A percentile compares a stretch with the other conserved stretches of the same genome.
Conservation (phyloP, 345 rosid genomes). For the Corchorus capsularis region DNA sequence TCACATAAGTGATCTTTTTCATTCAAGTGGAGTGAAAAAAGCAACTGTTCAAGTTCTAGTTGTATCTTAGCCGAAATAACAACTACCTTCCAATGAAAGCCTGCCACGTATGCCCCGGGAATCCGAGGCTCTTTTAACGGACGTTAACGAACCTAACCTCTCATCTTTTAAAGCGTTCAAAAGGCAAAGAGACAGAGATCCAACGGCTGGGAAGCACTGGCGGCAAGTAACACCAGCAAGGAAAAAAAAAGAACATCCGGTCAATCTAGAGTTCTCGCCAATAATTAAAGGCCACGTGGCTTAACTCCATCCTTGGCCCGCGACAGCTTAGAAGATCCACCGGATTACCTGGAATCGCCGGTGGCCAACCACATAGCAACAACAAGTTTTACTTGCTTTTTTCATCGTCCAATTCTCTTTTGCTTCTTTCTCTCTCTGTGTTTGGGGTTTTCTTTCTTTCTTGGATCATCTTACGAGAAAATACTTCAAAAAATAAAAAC, state of each 20-base stretch:
- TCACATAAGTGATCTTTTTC: not conserved
- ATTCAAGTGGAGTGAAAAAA: not conserved
- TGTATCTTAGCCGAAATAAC: conserved; percentile 27
- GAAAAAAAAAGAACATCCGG: conserved; percentile 20
- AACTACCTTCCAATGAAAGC: not conserved
- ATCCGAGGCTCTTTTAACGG: conserved; percentile 22
- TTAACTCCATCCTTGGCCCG: not conserved
- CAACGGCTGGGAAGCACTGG: conserved; percentile 47
- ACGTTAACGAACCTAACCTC: conserved; percentile 34
- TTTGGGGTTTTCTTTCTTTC: conserved; percentile 26
- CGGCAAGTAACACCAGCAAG: conserved; percentile 30
- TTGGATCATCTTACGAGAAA: not conserved
- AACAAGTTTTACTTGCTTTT: conserved; percentile 31
- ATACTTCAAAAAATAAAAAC: not conserved
- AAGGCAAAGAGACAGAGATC: conserved; percentile 31
- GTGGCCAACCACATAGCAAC: conserved; percentile 59
- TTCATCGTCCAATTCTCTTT: conserved; percentile 28
- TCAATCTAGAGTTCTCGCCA: conserved; percentile 26
- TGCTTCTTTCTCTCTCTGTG: conserved; percentile 26
- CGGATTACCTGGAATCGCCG: conserved; percentile 74
- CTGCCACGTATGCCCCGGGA: conserved; percentile 14
- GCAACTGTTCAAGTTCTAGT: too few relatives aligned
- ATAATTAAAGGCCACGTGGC: conserved; percentile 40
- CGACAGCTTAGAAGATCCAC: conserved; percentile 45
- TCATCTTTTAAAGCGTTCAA: conserved; percentile 18